Evolutionary conservation across 768 basidiomycete species (phyloP).

Genomic region (Hygrocybe punicea): DNA sequence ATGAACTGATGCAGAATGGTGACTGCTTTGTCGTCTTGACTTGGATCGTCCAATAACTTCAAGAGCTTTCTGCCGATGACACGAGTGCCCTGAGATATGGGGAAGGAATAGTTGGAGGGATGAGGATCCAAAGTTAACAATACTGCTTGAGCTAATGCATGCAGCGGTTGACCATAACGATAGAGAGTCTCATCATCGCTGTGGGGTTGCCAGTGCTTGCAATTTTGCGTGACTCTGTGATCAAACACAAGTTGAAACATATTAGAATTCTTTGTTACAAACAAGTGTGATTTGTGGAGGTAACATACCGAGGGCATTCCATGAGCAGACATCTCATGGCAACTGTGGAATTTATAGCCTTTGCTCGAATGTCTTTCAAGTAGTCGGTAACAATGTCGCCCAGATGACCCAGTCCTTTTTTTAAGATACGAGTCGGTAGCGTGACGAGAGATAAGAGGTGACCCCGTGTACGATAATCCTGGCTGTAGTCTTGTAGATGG

Average conservation of each 20-base stretch:
- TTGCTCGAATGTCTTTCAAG: background rate
- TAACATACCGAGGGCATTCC: background rate
- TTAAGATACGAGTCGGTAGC: background rate
- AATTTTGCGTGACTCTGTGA: background rate
- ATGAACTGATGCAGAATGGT: background rate
- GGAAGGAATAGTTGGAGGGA: background rate
- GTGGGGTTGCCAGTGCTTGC: background rate
- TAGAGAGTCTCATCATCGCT: background rate
- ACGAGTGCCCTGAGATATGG: background rate
- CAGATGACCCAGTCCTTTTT: background rate
- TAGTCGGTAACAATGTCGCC: background rate
- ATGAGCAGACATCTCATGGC: background rate
- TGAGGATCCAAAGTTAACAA: background rate
- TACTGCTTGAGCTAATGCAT: background rate
- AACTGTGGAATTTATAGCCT: background rate
- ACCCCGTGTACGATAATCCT: background rate
- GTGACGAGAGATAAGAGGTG: background rate
- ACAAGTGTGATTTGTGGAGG: background rate
- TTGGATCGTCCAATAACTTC: background rate
- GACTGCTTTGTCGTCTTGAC: background rate
- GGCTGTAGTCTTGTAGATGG: background rate
- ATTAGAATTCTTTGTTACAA: too few species aligned
- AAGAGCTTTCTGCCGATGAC: background rate
- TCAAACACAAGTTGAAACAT: too few species aligned
- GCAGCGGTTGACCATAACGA: background rate